These are phyloP conservation scores for Sphaerulina musiva DNA, from an alignment of 2,329 filamentous ascomycete species.

Conservation along the genomic window DNA sequence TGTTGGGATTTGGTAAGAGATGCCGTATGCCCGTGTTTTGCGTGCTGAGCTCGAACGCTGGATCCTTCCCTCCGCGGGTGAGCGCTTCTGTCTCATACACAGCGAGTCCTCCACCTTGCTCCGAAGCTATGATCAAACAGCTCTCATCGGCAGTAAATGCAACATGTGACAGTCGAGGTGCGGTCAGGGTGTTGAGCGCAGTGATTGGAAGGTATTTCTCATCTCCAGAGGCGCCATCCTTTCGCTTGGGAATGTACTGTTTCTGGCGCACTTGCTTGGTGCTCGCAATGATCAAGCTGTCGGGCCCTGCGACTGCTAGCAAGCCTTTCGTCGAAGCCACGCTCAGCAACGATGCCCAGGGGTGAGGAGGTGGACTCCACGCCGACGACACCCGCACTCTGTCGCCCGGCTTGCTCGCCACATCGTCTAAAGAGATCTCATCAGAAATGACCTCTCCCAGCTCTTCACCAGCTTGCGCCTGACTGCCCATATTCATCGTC, in stretches of 20 bases:
- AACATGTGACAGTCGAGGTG: constrained; percentile 78
- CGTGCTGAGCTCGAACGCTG: constrained; percentile 69
- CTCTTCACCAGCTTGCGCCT: constrained; percentile 58
- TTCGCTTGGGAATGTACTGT: constrained; percentile 46
- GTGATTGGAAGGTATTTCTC: constrained; percentile 42
- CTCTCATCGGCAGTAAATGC: constrained; percentile 86
- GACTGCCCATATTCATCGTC: constrained; percentile 21
- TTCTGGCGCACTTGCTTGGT: constrained; percentile 73
- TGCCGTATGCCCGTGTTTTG: constrained; percentile 67
- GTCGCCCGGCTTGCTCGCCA: constrained; percentile 43
- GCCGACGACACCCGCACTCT: constrained; percentile 4
- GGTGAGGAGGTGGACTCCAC: constrained; percentile 56
- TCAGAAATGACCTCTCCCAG: constrained; percentile 67
- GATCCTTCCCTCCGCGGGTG: constrained; percentile 57
- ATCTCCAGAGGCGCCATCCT: constrained; percentile 39
- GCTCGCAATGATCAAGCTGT: constrained; percentile 66
- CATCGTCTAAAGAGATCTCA: constrained; percentile 67
- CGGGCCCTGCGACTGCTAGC: constrained; percentile 79
- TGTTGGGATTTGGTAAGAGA: constrained; percentile 71
- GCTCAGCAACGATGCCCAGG: constrained; percentile 75
- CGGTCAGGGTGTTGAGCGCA: constrained; percentile 54
- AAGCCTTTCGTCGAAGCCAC: constrained; percentile 74
- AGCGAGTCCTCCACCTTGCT: constrained; percentile 71
- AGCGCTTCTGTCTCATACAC: constrained; percentile 72
- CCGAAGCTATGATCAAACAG: constrained; percentile 74